These are phyloP conservation scores for Glebionis coronaria DNA, from an alignment of 129 eudicot species.

Conservation along the genomic window DNA sequence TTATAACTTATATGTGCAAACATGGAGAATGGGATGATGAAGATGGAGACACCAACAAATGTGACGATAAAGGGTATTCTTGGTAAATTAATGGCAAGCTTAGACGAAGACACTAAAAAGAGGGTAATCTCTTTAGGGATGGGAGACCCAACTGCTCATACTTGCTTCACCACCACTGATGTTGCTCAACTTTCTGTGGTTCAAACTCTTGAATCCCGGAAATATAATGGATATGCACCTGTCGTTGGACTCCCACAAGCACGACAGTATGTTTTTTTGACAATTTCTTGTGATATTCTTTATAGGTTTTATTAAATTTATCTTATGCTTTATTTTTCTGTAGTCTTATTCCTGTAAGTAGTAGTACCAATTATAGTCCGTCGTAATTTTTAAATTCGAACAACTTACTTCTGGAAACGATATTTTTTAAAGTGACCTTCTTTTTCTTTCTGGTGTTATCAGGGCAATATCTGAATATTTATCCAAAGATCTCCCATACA, in stretches of 20 bases:
- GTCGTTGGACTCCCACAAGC: conserved; percentile 90
- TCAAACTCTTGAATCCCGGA: conserved; percentile 50
- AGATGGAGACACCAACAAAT: conserved; percentile 53
- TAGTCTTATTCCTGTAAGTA: background rate
- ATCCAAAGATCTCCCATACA: conserved; percentile 70
- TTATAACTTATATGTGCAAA: background rate
- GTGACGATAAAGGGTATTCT: conserved; percentile 86
- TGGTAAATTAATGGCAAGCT: conserved; percentile 51
- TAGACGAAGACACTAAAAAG: conserved; percentile 28
- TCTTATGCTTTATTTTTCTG: background rate
- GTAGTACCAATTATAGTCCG: background rate
- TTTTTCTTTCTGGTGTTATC: conserved; percentile 16
- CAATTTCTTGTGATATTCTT: background rate
- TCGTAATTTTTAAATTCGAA: conserved; percentile 8
- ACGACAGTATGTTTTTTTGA: conserved; percentile 46
- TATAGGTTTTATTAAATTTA: conserved; percentile 5
- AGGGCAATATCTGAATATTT: conserved; percentile 88
- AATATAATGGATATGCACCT: conserved; percentile 92
- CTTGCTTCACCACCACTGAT: conserved; percentile 63
- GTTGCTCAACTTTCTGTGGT: conserved; percentile 61
- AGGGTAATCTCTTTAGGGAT: conserved; percentile 72
- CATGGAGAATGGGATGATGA: conserved; percentile 26
- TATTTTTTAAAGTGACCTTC: background rate
- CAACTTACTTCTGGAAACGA: background rate
- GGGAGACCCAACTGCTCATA: conserved; percentile 91